Conservation (phyloP, 108 stramenopile genomes). For the Bacterosira constricta region DNA sequence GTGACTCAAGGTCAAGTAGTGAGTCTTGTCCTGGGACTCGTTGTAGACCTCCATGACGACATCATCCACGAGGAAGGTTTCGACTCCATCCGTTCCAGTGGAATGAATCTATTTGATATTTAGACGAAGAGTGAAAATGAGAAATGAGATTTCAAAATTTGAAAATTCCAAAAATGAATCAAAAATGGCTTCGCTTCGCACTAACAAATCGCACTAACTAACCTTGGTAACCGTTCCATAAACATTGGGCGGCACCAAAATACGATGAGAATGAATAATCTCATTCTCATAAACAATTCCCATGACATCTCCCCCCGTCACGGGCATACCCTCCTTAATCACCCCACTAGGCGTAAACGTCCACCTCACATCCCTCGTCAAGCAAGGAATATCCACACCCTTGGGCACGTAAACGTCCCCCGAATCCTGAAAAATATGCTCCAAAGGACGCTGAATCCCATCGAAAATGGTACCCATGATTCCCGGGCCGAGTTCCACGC, state of each 20-base stretch:
- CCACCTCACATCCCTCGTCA: constrained; percentile 92
- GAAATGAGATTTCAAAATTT: no score
- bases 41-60: constrained; percentile 98
- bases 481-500: constrained; percentile 98
- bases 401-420: constrained; percentile 97
- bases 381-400: constrained; percentile 96
- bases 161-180: no score
- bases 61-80: constrained; percentile 92
- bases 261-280: constrained; percentile 96
- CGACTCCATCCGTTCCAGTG: constrained; percentile 93
- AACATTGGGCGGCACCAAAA: constrained; percentile 98
- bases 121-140: no score
- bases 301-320: constrained; percentile 95
- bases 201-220: no score
- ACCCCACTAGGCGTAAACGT: constrained; percentile 86
- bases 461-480: constrained; percentile 99
- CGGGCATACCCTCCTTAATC: constrained; percentile 93
- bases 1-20: constrained; percentile 91
- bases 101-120: no score
- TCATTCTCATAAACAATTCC: constrained; percentile 98
- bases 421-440: constrained; percentile 85
- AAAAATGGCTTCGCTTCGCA: no score
- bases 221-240: constrained; percentile 96
- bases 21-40: constrained; percentile 84
- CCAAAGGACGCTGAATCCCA: constrained; percentile 99